Percentiles rank a stretch among this genome's conserved stretches.
Evolutionary conservation across 2,329 filamentous ascomycete genomes (phyloP).

Genomic region (Monosporascus sp.): DNA sequence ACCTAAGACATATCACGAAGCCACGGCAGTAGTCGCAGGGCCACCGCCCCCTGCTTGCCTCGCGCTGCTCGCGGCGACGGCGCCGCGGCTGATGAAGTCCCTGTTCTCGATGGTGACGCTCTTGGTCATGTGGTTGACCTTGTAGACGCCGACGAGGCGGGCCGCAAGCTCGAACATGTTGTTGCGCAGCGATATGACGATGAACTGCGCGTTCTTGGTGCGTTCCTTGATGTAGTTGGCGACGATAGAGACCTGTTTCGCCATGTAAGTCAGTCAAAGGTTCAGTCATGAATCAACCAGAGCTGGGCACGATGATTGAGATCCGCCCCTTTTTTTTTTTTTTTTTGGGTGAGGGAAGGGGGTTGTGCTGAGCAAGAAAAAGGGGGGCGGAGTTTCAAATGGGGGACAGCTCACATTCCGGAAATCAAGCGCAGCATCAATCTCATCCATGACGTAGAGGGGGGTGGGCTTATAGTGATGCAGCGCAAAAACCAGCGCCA

Average conservation of each 20-base stretch:
- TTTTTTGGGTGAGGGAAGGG: too few species aligned
- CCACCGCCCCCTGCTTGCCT: not conserved
- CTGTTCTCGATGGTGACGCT: conserved; percentile 83
- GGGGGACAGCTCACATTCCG: conserved; percentile 69
- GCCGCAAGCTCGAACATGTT: conserved; percentile 99
- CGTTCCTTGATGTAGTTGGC: conserved; percentile 98
- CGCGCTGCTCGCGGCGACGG: conserved; percentile 5
- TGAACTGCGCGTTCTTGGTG: conserved; percentile 98
- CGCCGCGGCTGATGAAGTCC: conserved; percentile 56
- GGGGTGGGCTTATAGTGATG: conserved; percentile 98
- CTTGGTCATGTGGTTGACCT: conserved; percentile 98
- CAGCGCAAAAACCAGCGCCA: conserved; percentile 94
- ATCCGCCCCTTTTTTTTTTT: not conserved
- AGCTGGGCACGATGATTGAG: conserved; percentile 4
- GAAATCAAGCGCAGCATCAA: conserved; percentile 96
- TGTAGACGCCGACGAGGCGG: conserved; percentile 93
- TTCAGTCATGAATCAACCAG: not conserved
- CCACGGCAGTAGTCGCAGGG: not conserved
- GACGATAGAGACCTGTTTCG: conserved; percentile 81
- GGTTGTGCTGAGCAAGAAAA: not conserved
- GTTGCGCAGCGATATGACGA: conserved; percentile 94
- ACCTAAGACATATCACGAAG: not conserved
- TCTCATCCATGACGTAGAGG: conserved; percentile 99
- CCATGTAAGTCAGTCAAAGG: not conserved
- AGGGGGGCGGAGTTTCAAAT: not conserved